Conservation (phyloP, 768 basidiomycete genomes). For the Tylopilus vinaceipallidus region DNA sequence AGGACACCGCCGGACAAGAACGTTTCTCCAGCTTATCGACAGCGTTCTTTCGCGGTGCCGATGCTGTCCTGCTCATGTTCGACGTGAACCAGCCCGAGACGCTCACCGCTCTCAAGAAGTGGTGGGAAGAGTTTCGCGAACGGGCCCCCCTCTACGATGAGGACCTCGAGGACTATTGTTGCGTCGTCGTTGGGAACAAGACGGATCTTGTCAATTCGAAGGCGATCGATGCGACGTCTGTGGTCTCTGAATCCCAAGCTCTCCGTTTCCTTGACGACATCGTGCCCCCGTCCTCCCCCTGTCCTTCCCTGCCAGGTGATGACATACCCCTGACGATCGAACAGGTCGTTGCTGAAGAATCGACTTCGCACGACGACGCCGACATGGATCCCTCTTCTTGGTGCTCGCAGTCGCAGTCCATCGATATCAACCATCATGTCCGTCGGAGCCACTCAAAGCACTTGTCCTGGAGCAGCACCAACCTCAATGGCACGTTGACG, state of each 20-base stretch:
- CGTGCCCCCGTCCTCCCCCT: slow-evolving; percentile 39
- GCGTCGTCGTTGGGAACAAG: slow-evolving; percentile 78
- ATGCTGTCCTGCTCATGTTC: slow-evolving; percentile 79
- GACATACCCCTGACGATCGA: slow-evolving; percentile 15
- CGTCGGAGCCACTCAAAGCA: slow-evolving; percentile 38
- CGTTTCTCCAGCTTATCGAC: slow-evolving; percentile 79
- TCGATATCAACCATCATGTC: slow-evolving; percentile 26
- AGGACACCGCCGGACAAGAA: slow-evolving; percentile 89
- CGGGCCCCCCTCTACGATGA: slow-evolving; percentile 66
- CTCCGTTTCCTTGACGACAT: slow-evolving; percentile 54
- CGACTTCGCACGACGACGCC: background rate
- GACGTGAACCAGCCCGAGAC: slow-evolving; percentile 70
- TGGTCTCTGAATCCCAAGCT: slow-evolving; percentile 44
- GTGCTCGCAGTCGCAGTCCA: slow-evolving; percentile 18
- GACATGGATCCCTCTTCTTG: slow-evolving; percentile 23
- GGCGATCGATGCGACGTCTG: slow-evolving; percentile 15
- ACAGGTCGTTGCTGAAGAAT: slow-evolving; percentile 16
- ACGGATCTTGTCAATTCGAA: slow-evolving; percentile 46
- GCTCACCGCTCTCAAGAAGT: slow-evolving; percentile 56
- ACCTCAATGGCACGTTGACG: slow-evolving; percentile 49
- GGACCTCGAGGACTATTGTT: slow-evolving; percentile 62
- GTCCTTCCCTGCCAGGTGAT: slow-evolving; percentile 7
- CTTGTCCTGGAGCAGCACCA: slow-evolving; percentile 46
- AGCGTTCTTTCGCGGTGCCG: slow-evolving; percentile 84
- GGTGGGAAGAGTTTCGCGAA: slow-evolving; percentile 78